phyloP scores from a whole-genome alignment of 2,329 filamentous ascomycete species.

The Huntiella moniliformis region DNA sequence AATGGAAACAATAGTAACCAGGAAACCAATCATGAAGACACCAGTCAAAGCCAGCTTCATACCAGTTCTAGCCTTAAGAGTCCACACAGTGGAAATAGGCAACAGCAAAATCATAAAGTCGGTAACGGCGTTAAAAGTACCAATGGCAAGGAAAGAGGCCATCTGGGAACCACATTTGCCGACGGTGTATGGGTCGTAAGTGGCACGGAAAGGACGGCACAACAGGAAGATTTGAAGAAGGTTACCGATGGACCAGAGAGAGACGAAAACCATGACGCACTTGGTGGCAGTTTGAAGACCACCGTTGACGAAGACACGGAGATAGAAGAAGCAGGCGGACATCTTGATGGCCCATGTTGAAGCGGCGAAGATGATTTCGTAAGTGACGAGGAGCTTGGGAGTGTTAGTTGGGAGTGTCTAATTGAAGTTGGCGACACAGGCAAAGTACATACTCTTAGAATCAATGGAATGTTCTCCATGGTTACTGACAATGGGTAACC shows the following conservation, averaged over 20 bases:
- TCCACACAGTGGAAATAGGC: conserved; percentile 21
- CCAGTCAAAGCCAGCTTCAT: conserved; percentile 17
- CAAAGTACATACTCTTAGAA: conserved; percentile 12
- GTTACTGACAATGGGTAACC: conserved; percentile 15
- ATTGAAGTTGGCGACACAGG: background rate
- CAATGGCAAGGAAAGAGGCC: conserved; percentile 22
- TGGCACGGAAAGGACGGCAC: conserved; percentile 15
- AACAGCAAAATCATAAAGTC: conserved; percentile 22
- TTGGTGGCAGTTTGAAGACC: conserved; percentile 17
- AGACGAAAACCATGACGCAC: conserved; percentile 17
- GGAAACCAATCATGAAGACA: conserved; percentile 17
- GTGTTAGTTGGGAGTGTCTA: background rate
- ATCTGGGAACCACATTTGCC: conserved; percentile 21
- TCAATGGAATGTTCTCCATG: conserved; percentile 14
- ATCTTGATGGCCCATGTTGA: conserved; percentile 20
- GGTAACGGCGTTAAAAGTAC: conserved; percentile 22
- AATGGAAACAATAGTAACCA: conserved; percentile 15
- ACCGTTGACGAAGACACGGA: conserved; percentile 22
- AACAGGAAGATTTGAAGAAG: conserved; percentile 16
- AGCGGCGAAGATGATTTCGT: conserved; percentile 20
- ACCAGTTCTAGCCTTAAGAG: conserved; percentile 18
- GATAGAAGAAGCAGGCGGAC: conserved; percentile 24
- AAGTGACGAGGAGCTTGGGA: conserved; percentile 19
- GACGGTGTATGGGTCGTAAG: conserved; percentile 15
- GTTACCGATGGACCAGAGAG: conserved; percentile 15